phyloP scores from a whole-genome alignment of 768 basidiomycete species.

The Filobasidium wieringae region DNA sequence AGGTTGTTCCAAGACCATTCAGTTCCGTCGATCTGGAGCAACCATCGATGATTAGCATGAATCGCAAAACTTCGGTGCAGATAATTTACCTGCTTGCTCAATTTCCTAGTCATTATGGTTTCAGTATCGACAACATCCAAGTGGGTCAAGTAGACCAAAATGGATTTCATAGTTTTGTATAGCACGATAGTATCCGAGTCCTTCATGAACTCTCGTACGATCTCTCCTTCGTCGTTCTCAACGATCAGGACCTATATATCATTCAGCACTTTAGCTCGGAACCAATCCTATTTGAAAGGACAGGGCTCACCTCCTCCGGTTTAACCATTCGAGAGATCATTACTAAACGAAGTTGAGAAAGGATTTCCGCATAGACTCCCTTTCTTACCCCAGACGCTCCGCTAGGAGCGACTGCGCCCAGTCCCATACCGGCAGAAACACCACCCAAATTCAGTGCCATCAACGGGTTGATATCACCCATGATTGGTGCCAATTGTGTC shows the following conservation, averaged over 20 bases:
- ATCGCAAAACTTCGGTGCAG: background rate
- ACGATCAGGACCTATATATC: constrained; percentile 74
- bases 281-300: background rate
- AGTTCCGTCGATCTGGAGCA: constrained; percentile 57
- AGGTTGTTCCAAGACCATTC: constrained; percentile 99
- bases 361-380: constrained; percentile 88
- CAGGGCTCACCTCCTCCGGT: constrained; percentile 70
- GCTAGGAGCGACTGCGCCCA: constrained; percentile 30
- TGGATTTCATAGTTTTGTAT: constrained; percentile 97
- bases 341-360: constrained; percentile 84
- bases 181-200: constrained; percentile 96
- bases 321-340: constrained; percentile 99
- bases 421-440: constrained; percentile 22
- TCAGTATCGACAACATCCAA: constrained; percentile 93
- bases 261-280: constrained; percentile 1
- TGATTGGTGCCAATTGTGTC: constrained; percentile 71
- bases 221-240: constrained; percentile 98
- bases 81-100: constrained; percentile 67
- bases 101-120: constrained; percentile 91
- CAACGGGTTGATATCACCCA: constrained; percentile 55
- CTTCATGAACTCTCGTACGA: constrained; percentile 97
- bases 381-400: constrained; percentile 55
- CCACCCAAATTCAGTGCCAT: constrained; percentile 76
- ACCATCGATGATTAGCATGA: background rate
- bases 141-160: constrained; percentile 94